phyloP scores from a whole-genome alignment of 1,284 basidiomycete genomes.

The Ceratobasidium sp. region DNA sequence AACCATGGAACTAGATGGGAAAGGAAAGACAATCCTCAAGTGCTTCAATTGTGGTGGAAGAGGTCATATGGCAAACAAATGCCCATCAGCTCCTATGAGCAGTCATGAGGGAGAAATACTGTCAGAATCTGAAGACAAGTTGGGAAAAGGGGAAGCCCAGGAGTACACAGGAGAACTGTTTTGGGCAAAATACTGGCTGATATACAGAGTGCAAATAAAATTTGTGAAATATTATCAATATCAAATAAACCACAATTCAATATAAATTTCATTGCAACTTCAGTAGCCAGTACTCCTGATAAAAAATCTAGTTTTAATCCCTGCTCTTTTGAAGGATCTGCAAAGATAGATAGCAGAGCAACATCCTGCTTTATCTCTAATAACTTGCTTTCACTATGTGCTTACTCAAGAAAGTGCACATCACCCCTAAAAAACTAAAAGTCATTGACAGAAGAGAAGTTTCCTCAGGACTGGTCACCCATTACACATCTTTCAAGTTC shows the following conservation, averaged over 20 bases:
- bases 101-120: not conserved
- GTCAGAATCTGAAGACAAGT: not conserved
- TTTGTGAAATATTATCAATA: not conserved
- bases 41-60: not conserved
- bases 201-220: not conserved
- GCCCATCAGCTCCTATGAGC: not conserved
- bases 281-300: not conserved
- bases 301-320: not conserved
- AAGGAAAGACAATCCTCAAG: not conserved
- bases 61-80: not conserved
- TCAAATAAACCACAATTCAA: not conserved
- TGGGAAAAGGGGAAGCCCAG: not conserved
- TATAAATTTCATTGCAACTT: not conserved
- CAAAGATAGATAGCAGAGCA: not conserved
- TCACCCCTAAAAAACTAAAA: not conserved
- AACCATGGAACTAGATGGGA: not conserved
- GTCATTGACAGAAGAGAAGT: slow-evolving; percentile 5
- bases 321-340: not conserved
- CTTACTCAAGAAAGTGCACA: not conserved
- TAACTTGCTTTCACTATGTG: not conserved
- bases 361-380: not conserved
- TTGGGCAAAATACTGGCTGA: not conserved
- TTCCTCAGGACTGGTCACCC: not conserved
- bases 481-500: not conserved
- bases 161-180: not conserved